phyloP scores from a whole-genome alignment of 768 basidiomycete species.

The Calocera cornea region DNA sequence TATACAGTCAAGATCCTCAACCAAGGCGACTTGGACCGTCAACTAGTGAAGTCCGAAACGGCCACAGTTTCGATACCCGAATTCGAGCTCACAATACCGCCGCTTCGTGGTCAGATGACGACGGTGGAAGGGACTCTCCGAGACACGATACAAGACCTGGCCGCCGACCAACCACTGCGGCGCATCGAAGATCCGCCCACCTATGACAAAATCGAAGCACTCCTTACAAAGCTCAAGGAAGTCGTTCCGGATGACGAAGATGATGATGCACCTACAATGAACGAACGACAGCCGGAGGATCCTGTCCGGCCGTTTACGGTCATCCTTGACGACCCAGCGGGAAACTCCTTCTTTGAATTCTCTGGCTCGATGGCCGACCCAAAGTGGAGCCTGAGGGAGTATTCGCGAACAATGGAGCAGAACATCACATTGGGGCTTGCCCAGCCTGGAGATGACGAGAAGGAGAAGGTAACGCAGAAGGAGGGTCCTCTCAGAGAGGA shows the following conservation, averaged over 20 bases:
- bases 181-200: constrained; percentile 60
- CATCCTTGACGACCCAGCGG: constrained; percentile 80
- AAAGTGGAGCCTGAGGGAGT: constrained; percentile 80
- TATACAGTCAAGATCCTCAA: constrained; percentile 70
- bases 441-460: constrained; percentile 24
- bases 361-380: constrained; percentile 74
- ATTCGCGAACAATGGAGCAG: constrained; percentile 65
- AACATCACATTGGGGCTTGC: constrained; percentile 67
- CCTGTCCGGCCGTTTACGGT: constrained; percentile 67
- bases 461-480: constrained; percentile 11
- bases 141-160: constrained; percentile 68
- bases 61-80: constrained; percentile 78
- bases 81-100: constrained; percentile 78
- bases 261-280: constrained; percentile 21
- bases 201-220: constrained; percentile 56
- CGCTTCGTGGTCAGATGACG: constrained; percentile 80
- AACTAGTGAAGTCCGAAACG: constrained; percentile 77
- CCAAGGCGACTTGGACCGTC: constrained; percentile 73
- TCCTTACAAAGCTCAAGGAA: constrained; percentile 51
- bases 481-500: constrained; percentile 12
- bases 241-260: constrained; percentile 45
- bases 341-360: constrained; percentile 95
- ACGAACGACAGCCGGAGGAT: constrained; percentile 28
- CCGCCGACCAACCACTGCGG: constrained; percentile 69
- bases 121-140: constrained; percentile 87